Percentiles rank a stretch among this genome's conserved stretches.
phyloP scores from a whole-genome alignment of 495 filamentous ascomycete genomes.

The Annulohypoxylon moriforme region DNA sequence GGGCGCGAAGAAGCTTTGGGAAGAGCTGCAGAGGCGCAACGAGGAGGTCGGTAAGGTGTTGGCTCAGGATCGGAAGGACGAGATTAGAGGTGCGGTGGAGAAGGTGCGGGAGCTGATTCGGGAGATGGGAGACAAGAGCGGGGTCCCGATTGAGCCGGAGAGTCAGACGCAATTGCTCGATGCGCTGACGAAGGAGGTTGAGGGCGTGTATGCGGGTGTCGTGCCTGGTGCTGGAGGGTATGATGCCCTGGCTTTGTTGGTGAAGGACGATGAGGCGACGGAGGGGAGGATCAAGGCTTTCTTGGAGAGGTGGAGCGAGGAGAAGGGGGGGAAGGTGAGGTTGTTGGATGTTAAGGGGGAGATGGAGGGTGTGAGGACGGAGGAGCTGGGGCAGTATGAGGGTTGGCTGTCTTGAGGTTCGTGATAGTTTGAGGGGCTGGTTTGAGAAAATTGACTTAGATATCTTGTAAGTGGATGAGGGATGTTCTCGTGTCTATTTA shows the following conservation, averaged over 20 bases:
- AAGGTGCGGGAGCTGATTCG: constrained; percentile 68
- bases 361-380: constrained; percentile 81
- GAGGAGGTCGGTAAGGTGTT: constrained; percentile 75
- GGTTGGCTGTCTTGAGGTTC: constrained; percentile 65
- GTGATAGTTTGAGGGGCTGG: background rate
- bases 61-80: constrained; percentile 52
- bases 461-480: background rate
- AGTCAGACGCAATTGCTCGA: constrained; percentile 88
- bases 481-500: background rate
- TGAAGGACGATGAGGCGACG: constrained; percentile 78
- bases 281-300: constrained; percentile 70
- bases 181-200: constrained; percentile 69
- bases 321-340: constrained; percentile 76
- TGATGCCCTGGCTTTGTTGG: constrained; percentile 86
- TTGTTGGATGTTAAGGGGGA: constrained; percentile 87
- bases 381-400: constrained; percentile 69
- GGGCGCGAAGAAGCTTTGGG: constrained; percentile 78
- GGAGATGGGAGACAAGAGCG: constrained; percentile 76
- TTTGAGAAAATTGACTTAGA: background rate
- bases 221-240: constrained; percentile 95
- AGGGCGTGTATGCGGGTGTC: constrained; percentile 89
- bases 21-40: constrained; percentile 77
- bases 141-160: constrained; percentile 90
- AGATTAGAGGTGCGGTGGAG: constrained; percentile 52
- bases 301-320: constrained; percentile 72